Conservation (phyloP, 768 basidiomycete genomes). For the Suillus alpinus region DNA sequence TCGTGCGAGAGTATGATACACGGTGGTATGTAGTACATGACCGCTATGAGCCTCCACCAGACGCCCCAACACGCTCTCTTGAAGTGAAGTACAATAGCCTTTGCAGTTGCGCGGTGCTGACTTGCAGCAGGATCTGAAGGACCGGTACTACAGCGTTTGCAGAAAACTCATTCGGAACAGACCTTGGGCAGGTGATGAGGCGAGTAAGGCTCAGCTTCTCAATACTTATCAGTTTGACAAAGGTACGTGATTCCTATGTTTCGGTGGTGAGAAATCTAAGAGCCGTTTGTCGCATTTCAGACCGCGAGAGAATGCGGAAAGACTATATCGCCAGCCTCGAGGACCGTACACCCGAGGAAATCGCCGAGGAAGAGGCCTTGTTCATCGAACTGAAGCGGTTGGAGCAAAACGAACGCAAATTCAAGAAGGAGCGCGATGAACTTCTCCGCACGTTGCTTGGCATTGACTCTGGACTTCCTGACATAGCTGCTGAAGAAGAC, state of each 20-base stretch:
- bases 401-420: slow-evolving; percentile 87
- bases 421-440: slow-evolving; percentile 86
- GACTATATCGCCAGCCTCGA: slow-evolving; percentile 86
- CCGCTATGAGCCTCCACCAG: slow-evolving; percentile 74
- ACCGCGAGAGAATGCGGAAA: slow-evolving; percentile 85
- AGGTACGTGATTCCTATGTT: slow-evolving; percentile 42
- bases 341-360: slow-evolving; percentile 82
- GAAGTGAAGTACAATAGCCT: slow-evolving; percentile 50
- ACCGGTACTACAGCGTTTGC: slow-evolving; percentile 90
- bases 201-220: slow-evolving; percentile 62
- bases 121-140: slow-evolving; percentile 76
- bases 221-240: slow-evolving; percentile 85
- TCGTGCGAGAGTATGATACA: slow-evolving; percentile 79
- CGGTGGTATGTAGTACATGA: slow-evolving; percentile 91
- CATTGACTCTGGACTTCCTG: slow-evolving; percentile 82
- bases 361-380: slow-evolving; percentile 92
- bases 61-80: slow-evolving; percentile 52
- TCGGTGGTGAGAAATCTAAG: background rate
- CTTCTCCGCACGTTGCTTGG: slow-evolving; percentile 81
- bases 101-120: background rate
- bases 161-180: slow-evolving; percentile 81
- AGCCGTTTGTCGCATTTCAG: slow-evolving; percentile 35
- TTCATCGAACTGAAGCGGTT: slow-evolving; percentile 93
- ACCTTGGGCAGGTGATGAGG: slow-evolving; percentile 83
- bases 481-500: slow-evolving; percentile 65